Evolutionary conservation across 768 basidiomycete species (phyloP).

Genomic region (Chiua virens): DNA sequence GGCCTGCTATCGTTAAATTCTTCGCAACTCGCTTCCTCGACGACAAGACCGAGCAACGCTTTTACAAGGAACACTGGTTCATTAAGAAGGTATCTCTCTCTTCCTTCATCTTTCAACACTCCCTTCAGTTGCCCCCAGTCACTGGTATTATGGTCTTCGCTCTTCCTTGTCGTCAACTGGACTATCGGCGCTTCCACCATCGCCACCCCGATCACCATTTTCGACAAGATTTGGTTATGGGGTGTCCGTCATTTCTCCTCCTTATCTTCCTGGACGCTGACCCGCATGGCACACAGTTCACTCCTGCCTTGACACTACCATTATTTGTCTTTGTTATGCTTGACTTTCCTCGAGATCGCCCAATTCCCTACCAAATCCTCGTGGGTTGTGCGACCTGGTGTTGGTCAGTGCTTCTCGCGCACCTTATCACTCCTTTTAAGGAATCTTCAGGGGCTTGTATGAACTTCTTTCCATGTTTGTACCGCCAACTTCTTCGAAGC

Average conservation of each 20-base stretch:
- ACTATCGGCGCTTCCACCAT: constrained; percentile 56
- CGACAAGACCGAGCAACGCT: constrained; percentile 50
- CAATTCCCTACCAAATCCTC: constrained; percentile 59
- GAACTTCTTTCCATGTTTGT: constrained; percentile 50
- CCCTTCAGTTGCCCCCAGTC: constrained; percentile 30
- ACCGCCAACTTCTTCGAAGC: background rate
- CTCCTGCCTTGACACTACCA: constrained; percentile 60
- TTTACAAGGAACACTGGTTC: constrained; percentile 70
- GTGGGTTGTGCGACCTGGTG: constrained; percentile 60
- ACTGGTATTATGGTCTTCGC: constrained; percentile 59
- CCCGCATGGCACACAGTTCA: constrained; percentile 37
- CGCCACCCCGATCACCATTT: constrained; percentile 39
- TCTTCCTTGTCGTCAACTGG: constrained; percentile 73
- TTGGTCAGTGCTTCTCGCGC: constrained; percentile 43
- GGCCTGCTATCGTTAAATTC: constrained; percentile 54
- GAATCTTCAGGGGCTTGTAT: constrained; percentile 51
- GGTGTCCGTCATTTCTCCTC: constrained; percentile 37
- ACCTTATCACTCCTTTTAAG: constrained; percentile 10
- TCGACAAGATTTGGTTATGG: constrained; percentile 65
- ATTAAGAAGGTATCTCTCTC: constrained; percentile 48
- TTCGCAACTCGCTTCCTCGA: constrained; percentile 65
- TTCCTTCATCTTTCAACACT: background rate
- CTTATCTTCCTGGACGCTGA: background rate
- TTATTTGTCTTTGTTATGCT: constrained; percentile 64
- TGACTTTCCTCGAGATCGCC: constrained; percentile 68